phyloP scores from a whole-genome alignment of 352 stramenopile species.

The Phytophthora sp. region DNA sequence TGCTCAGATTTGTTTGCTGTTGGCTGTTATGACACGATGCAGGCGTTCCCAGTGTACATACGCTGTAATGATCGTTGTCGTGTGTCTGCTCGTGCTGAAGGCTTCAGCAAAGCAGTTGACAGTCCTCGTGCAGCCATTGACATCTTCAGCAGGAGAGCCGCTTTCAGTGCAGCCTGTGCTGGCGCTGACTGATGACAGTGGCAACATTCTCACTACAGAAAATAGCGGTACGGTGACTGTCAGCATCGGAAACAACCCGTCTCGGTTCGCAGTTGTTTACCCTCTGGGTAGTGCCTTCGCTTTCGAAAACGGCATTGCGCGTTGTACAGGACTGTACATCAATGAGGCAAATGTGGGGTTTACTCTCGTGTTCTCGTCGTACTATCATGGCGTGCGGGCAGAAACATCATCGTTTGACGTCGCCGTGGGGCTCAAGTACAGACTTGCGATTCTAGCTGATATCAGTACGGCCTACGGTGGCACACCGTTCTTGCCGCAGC shows the following conservation, averaged over 20 bases:
- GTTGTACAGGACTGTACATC: constrained; percentile 75
- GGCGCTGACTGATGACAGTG: constrained; percentile 75
- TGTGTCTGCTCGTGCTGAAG: constrained; percentile 10
- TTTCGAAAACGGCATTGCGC: constrained; percentile 80
- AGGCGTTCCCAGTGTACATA: not conserved
- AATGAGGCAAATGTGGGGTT: constrained; percentile 67
- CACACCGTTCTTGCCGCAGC: constrained; percentile 77
- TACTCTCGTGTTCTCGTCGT: constrained; percentile 70
- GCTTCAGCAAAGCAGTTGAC: constrained; percentile 46
- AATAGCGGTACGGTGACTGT: constrained; percentile 63
- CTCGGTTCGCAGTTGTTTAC: constrained; percentile 55
- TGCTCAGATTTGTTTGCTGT: constrained; percentile 8
- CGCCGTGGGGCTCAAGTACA: constrained; percentile 60
- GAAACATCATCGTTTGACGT: constrained; percentile 81
- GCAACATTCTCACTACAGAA: constrained; percentile 73
- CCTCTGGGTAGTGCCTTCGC: constrained; percentile 55
- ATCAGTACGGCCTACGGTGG: constrained; percentile 84
- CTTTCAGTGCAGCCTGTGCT: constrained; percentile 69
- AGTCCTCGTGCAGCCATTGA: constrained; percentile 73
- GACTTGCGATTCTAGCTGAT: constrained; percentile 69
- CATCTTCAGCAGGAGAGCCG: constrained; percentile 64
- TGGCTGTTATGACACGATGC: constrained; percentile 38
- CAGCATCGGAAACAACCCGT: constrained; percentile 59
- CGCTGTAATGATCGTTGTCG: constrained; percentile 4
- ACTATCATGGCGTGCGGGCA: constrained; percentile 70